Base-by-base conservation (phyloP, 306 rosid species). In the Geum urbanum region DNA sequence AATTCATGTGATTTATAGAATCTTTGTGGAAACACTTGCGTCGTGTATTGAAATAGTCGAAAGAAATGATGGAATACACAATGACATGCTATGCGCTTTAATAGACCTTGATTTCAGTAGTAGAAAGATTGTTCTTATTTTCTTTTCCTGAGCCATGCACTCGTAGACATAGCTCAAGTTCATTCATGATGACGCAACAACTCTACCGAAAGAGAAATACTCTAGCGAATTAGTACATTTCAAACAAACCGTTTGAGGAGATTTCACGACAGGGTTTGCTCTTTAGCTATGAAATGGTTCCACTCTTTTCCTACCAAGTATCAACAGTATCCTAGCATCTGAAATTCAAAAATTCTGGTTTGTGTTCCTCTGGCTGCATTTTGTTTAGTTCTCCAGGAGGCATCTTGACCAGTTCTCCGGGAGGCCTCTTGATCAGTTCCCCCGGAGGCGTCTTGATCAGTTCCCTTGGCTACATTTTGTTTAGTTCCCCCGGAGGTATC, bases 1-100 rank as follows among this genome's bases (percentile, higher is more conserved):
- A 27, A 27, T 27, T 27, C 32, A 27, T 55, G 73, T 72, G 77
- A 72, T 72, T 67, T 67, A 78, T 78, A 67, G 81, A 72, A 50
- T 67, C 27, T 13, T 52, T n/a, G 66, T 39, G 37, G 52, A 41
- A 70, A 47, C 47, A 40, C n/a, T 60, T 57, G 49, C 63, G 32
- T 49, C 73, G 27, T 72, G 77, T 67, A 67, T 66, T 51, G 54
- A 66, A 67, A 45, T 14, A 70, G 66, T 70, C 44, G 55, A 55
- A 56, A 67, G 50, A 40, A 41, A 27, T 6, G 77, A 32, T 13
- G 51, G 66, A 67, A 74, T 67, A 66, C 39, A 22, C 57, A 43
- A 43, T 35, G 63, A 35, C n/a, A n/a, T n/a, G 18, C 66, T 35
- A 58, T 65, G 43, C 65, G 55, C 55, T 54, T 52, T 45, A 70